Evolutionary conservation across 352 stramenopile genomes (phyloP).

Genomic region (Aphanomyces invadans): DNA sequence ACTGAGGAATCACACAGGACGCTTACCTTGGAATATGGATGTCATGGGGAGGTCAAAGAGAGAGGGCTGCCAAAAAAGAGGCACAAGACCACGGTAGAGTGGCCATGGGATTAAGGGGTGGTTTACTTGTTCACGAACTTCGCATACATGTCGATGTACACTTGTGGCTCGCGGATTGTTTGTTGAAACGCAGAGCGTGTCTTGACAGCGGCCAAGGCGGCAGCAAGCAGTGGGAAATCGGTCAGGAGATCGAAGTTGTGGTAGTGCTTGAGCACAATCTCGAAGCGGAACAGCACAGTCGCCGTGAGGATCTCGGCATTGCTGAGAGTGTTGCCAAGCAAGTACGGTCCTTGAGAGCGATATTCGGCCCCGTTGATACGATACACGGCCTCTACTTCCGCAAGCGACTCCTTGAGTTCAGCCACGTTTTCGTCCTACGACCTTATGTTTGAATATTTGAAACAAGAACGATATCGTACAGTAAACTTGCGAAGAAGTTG

Average conservation of each 20-base stretch:
- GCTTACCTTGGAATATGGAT: too few relatives aligned
- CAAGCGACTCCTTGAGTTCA: conserved; percentile 6
- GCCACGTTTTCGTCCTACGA: neutral
- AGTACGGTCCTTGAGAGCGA: conserved; percentile 3
- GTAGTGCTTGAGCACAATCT: conserved; percentile 9
- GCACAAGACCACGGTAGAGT: too few relatives aligned
- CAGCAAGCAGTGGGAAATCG: conserved; percentile 2
- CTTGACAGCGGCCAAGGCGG: neutral
- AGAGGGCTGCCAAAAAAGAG: too few relatives aligned
- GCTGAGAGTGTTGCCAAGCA: conserved; percentile 17
- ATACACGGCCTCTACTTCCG: conserved; percentile 16
- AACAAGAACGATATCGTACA: neutral
- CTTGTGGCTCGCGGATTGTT: conserved; percentile 3
- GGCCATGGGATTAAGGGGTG: too few relatives aligned
- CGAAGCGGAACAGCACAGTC: conserved; percentile 18
- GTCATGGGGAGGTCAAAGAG: too few relatives aligned
- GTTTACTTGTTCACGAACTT: conserved; percentile 11
- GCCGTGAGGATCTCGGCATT: conserved; percentile 12
- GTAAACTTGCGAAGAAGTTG: neutral
- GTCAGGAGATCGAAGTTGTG: neutral
- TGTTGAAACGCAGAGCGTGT: conserved; percentile 4
- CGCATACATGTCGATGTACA: conserved; percentile 16
- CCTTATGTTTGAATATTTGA: too few relatives aligned
- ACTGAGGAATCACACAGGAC: too few relatives aligned
- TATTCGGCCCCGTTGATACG: conserved; percentile 9